Evolutionary conservation across 371 early-diverging fungal species (phyloP), one percentile per base, ranked within the genome.

Genomic region (Syncephalastrum racemosum): DNA sequence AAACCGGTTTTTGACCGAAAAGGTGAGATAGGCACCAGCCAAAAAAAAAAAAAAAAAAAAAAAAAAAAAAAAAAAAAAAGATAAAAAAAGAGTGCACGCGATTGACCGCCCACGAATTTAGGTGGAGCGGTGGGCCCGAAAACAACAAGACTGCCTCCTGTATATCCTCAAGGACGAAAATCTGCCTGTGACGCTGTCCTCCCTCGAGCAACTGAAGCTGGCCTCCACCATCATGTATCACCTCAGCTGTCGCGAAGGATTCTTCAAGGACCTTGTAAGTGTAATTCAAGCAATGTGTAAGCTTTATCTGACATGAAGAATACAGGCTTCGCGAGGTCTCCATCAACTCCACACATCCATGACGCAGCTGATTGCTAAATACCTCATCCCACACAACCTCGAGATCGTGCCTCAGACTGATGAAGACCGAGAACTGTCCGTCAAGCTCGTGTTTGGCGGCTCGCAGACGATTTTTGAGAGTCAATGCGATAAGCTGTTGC

Each of bases 61-160:
- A 31, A 10, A 2, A 10, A 10, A 7, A 27, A 27, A 27, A 27
- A 7, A 27, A 7, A 27, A 3, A 31, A 10, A 2, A 10, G 10
- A 7, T 6, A 27, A 27, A 27, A 7, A 27, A 7, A 27, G 3
- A 27, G 7, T 1, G 27, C 27, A 27, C 7, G 7, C 7, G 27
- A 27, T 12, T 56, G 43, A 46, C 27, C 25, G n/a, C 22, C 19
- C 39, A 46, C 18, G 27, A n/a, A 53, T 39, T 18, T 61, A 84
- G 84, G 58, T 80, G 3, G 77, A 82, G n/a, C 60, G 64, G 0
- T 92, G 86, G 69, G 65, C 85, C 3, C 66, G 77, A 45, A 78
- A 73, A 47, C 91, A 91, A 64, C 83, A 83, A 51, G 77, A 77
- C 15, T 70, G 79, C 12, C 60, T 92, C 13, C 71, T 77, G 20